Evolutionary conservation across 768 basidiomycete species (phyloP).

Genomic region (Mycena vitilis): DNA sequence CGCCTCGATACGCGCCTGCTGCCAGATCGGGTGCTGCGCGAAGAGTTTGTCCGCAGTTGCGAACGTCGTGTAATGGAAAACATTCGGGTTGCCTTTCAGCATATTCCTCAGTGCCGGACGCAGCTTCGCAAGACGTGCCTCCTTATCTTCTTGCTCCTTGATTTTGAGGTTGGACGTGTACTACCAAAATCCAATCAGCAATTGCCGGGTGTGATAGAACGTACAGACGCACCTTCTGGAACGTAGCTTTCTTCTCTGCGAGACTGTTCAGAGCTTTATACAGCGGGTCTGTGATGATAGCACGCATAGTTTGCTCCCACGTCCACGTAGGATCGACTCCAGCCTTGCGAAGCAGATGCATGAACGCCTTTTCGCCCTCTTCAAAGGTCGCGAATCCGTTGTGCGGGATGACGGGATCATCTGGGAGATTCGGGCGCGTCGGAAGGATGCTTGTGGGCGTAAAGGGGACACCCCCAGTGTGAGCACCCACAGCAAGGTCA

Average conservation of each 20-base stretch:
- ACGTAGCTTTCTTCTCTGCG: constrained; percentile 93
- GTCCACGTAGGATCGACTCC: constrained; percentile 94
- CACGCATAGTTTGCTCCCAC: constrained; percentile 98
- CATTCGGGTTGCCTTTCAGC: constrained; percentile 87
- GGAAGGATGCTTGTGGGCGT: constrained; percentile 71
- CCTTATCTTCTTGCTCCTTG: constrained; percentile 89
- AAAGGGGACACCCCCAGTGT: constrained; percentile 70
- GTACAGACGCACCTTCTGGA: constrained; percentile 81
- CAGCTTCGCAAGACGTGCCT: constrained; percentile 84
- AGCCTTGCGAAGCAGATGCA: constrained; percentile 87
- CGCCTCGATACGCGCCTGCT: constrained; percentile 83
- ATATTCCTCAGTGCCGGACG: constrained; percentile 89
- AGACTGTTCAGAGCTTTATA: constrained; percentile 95
- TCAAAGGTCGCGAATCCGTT: constrained; percentile 89
- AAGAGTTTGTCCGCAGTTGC: constrained; percentile 89
- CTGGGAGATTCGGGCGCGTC: constrained; percentile 82
- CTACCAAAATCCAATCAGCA: constrained; percentile 50
- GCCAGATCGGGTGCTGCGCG: constrained; percentile 91
- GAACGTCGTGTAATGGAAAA: constrained; percentile 94
- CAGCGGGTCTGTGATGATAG: constrained; percentile 97
- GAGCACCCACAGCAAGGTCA: constrained; percentile 60
- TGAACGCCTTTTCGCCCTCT: constrained; percentile 95
- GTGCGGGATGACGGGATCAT: constrained; percentile 89
- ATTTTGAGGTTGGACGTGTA: constrained; percentile 81
- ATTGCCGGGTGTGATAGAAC: background rate